Base-by-base conservation (phyloP, 345 rosid species). In the Salix udensis region DNA sequence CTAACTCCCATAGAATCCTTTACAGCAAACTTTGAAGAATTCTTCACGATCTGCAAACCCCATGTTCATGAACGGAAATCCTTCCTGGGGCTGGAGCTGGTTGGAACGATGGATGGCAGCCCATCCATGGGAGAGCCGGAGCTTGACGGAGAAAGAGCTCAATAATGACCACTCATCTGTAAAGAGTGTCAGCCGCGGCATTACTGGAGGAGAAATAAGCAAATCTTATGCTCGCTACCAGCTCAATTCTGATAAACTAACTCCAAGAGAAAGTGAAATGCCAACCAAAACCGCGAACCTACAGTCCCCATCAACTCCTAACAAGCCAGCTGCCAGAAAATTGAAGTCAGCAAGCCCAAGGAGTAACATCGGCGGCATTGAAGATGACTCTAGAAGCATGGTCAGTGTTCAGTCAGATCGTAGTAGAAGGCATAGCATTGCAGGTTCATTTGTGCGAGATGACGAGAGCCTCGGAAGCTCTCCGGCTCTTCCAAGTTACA, bases 51-150 rank as follows among this genome's bases (percentile, higher is more conserved):
- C 87, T 48, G 86, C 81, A 67, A 89, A 84, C 68, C 91, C 90
- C 16, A 83, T 90, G 88, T 93, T 93, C 86, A 88, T 89, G 91
- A 96, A 88, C 84, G 88, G 84, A 81, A 92, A 92, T 80, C 97
- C 95, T 13, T 75, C 90, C 15, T 96, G 99, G 99, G 98, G 99
- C 70, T 96, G 99, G 98, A 91, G 98, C 84, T 94, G 98, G 98
- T 84, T 96, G 83, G 99, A 94, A 76, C 82, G 98, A 78, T 91
- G 98, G 99, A 96, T 93, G 94, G 93, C 98, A 77, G 91, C 94
- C 39, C 86, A 90, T 74, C 97, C 97, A 73, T 81, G 93, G 87
- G 97, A 94, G 66, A 82, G 78, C 76, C 81, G 73, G 28, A 73
- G 81, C 75, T 24, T 36, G 31, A 64, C 87, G 8, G 96, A 95